These are phyloP conservation scores for Ramularia endophylla DNA, from an alignment of 2,329 filamentous ascomycete species.

Conservation along the genomic window DNA sequence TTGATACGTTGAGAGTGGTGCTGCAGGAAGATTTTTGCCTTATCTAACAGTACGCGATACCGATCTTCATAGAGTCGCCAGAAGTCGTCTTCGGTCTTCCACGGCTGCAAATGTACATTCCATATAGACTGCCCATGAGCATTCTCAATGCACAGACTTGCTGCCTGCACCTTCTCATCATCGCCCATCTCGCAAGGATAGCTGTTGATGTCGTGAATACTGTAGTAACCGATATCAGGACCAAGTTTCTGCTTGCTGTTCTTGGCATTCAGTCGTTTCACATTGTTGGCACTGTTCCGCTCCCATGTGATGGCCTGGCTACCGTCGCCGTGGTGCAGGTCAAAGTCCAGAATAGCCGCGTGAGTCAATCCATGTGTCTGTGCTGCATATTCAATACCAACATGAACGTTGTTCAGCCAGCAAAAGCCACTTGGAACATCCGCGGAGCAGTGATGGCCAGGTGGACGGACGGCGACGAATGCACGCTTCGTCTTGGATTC, in stretches of 20 bases:
- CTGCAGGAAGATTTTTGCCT: slow-evolving; percentile 71
- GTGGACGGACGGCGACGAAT: slow-evolving; percentile 88
- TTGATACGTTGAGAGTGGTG: slow-evolving; percentile 63
- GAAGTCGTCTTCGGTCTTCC: slow-evolving; percentile 77
- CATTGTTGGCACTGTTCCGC: slow-evolving; percentile 65
- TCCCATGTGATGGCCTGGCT: slow-evolving; percentile 92
- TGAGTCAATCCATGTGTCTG: slow-evolving; percentile 83
- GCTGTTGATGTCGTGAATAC: slow-evolving; percentile 95
- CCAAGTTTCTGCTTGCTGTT: slow-evolving; percentile 26
- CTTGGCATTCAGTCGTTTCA: slow-evolving; percentile 26
- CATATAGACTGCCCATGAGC: slow-evolving; percentile 91
- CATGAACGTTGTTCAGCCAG: slow-evolving; percentile 98
- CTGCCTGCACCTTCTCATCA: slow-evolving; percentile 85
- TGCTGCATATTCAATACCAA: slow-evolving; percentile 87
- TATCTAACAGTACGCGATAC: slow-evolving; percentile 72
- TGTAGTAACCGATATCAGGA: slow-evolving; percentile 78
- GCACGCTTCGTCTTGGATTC: slow-evolving; percentile 46
- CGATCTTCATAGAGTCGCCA: slow-evolving; percentile 80
- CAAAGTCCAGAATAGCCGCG: slow-evolving; percentile 88
- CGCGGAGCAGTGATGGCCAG: slow-evolving; percentile 91
- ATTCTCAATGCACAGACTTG: slow-evolving; percentile 89
- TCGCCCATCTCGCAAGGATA: slow-evolving; percentile 96
- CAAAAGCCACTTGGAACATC: slow-evolving; percentile 91
- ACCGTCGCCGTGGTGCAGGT: slow-evolving; percentile 90
- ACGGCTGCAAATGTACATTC: slow-evolving; percentile 90